Conservation (phyloP, 148 eudicot genomes). For the Bassia scoparia region DNA sequence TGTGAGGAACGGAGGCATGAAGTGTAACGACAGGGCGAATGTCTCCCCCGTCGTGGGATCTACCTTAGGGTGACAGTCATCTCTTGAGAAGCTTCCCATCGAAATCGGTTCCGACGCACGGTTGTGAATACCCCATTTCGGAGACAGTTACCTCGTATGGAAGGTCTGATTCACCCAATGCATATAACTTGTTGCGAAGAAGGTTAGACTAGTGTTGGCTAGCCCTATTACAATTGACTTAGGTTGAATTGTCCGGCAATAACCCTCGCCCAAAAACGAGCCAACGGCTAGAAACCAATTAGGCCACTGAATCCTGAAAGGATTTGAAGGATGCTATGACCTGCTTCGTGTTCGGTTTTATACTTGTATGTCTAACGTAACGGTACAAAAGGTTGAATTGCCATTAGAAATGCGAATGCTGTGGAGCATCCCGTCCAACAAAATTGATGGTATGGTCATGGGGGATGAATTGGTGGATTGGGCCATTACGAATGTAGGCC, state of each 20-base stretch:
- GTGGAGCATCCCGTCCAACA: conserved; percentile 92
- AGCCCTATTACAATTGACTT: conserved; percentile 41
- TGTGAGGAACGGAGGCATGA: conserved; percentile 43
- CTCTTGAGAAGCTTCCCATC: conserved; percentile 38
- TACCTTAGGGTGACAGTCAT: conserved; percentile 71
- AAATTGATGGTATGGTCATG: conserved; percentile 70
- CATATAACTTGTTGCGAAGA: conserved; percentile 38
- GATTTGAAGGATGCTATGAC: conserved; percentile 38
- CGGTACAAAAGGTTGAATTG: conserved; percentile 62
- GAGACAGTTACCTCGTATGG: conserved; percentile 46
- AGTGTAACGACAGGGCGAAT: conserved; percentile 46
- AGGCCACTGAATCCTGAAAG: conserved; percentile 59
- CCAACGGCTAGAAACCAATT: conserved; percentile 46
- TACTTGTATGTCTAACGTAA: conserved; percentile 60
- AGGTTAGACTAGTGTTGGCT: conserved; percentile 59
- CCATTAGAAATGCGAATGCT: conserved; percentile 45
- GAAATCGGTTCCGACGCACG: conserved; percentile 44
- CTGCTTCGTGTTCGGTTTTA: conserved; percentile 32
- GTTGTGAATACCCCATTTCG: conserved; percentile 51
- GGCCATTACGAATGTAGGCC: conserved; percentile 80
- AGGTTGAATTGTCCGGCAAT: conserved; percentile 41
- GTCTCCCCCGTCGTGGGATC: conserved; percentile 47
- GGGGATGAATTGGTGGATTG: conserved; percentile 73
- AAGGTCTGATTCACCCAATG: conserved; percentile 57
- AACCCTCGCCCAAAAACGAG: conserved; percentile 30